Percentiles rank a stretch among this genome's conserved stretches.
phyloP scores from a whole-genome alignment of 768 basidiomycete genomes.

The Amanita jacksonii region DNA sequence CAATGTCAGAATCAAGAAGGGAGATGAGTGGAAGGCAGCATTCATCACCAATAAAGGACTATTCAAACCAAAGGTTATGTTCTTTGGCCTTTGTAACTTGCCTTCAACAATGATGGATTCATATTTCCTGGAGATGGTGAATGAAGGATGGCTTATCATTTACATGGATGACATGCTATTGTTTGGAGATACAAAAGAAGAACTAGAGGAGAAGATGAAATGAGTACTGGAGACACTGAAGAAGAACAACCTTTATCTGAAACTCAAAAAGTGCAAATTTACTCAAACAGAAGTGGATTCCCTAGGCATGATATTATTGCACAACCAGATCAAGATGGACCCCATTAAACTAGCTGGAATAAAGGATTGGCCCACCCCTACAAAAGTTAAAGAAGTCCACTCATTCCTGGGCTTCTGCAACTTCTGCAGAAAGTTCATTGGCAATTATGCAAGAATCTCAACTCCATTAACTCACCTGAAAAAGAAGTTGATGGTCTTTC shows the following conservation, averaged over 20 bases:
- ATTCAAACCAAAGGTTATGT: slow-evolving; percentile 15
- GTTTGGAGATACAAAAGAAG: neutral
- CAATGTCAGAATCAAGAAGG: slow-evolving; percentile 23
- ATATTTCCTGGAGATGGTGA: slow-evolving; percentile 13
- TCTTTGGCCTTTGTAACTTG: slow-evolving; percentile 16
- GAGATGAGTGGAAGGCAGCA: slow-evolving; percentile 31
- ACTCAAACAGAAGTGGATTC: slow-evolving; percentile 14
- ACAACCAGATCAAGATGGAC: slow-evolving; percentile 25
- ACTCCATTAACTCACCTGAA: slow-evolving; percentile 20
- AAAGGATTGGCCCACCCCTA: slow-evolving; percentile 27
- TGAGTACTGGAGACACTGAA: neutral
- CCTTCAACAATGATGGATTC: slow-evolving; percentile 33
- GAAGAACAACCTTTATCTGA: neutral
- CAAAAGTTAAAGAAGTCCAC: slow-evolving; percentile 21
- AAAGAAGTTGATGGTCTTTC: slow-evolving; percentile 17
- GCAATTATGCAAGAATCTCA: slow-evolving; percentile 19
- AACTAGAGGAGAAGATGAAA: neutral
- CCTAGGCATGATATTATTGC: slow-evolving; percentile 23
- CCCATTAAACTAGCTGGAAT: slow-evolving; percentile 26
- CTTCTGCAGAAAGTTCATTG: slow-evolving; percentile 27
- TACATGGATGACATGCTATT: slow-evolving; percentile 24
- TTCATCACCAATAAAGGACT: slow-evolving; percentile 24
- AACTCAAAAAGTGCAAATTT: neutral
- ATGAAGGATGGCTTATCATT: slow-evolving; percentile 21
- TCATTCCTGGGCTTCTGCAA: slow-evolving; percentile 35